phyloP scores from a whole-genome alignment of 768 basidiomycete species.

The Macrolepiota fuliginosa region DNA sequence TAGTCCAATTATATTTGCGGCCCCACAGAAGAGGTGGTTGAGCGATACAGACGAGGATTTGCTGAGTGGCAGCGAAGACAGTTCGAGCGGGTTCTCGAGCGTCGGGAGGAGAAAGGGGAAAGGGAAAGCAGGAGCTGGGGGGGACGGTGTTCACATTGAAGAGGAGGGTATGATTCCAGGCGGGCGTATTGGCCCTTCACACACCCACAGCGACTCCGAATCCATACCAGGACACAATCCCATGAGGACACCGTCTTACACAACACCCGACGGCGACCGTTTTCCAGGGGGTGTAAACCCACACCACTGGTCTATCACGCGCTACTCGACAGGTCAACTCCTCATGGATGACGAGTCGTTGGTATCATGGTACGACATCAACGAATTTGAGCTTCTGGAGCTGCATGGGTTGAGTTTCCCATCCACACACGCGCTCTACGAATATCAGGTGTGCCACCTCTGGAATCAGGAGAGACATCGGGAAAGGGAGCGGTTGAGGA shows the following conservation, averaged over 20 bases:
- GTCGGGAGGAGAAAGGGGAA: not conserved
- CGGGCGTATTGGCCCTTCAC: slow-evolving; percentile 6
- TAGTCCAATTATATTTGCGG: slow-evolving; percentile 44
- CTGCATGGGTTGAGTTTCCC: slow-evolving; percentile 40
- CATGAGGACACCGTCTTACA: not conserved
- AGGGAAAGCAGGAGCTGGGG: not conserved
- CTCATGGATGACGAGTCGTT: slow-evolving; percentile 60
- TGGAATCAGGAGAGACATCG: slow-evolving; percentile 12
- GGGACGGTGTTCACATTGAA: not conserved
- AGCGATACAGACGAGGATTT: slow-evolving; percentile 16
- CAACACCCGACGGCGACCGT: slow-evolving; percentile 9
- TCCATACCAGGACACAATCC: not conserved
- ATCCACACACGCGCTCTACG: slow-evolving; percentile 12
- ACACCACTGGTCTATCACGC: slow-evolving; percentile 46
- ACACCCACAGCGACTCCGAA: not conserved
- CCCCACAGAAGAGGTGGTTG: slow-evolving; percentile 11
- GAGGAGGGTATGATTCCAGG: not conserved
- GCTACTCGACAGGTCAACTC: slow-evolving; percentile 67
- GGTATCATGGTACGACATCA: slow-evolving; percentile 55
- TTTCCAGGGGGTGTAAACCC: slow-evolving; percentile 11
- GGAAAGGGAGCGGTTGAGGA: slow-evolving; percentile 8
- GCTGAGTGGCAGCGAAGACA: not conserved
- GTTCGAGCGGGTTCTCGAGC: not conserved
- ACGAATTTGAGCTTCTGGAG: slow-evolving; percentile 68
- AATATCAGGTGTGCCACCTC: slow-evolving; percentile 16